Percentiles rank a stretch among this genome's conserved stretches.
Evolutionary conservation across 768 basidiomycete species (phyloP).

Genomic region (Suillus paluster): DNA sequence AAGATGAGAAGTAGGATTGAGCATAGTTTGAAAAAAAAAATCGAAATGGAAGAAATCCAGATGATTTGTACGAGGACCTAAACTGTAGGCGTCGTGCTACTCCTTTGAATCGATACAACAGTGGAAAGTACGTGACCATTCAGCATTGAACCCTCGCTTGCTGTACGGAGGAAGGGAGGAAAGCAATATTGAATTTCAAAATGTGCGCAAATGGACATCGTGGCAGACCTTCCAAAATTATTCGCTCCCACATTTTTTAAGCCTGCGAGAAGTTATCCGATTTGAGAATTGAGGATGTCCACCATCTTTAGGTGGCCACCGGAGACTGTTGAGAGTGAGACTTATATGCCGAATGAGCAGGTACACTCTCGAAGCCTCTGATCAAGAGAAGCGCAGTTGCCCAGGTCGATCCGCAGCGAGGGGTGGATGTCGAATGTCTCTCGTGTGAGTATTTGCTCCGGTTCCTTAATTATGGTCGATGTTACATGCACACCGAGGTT

Average conservation of each 20-base stretch:
- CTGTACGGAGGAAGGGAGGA: not conserved
- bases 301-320: not conserved
- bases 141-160: not conserved
- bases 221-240: not conserved
- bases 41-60: not conserved
- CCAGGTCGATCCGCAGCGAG: too few relatives aligned
- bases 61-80: not conserved
- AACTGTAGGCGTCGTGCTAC: not conserved
- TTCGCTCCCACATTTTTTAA: not conserved
- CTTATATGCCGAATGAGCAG: not conserved
- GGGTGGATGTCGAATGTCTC: not conserved
- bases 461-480: not conserved
- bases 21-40: not conserved
- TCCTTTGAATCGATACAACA: not conserved
- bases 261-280: not conserved
- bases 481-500: not conserved
- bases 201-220: not conserved
- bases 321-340: not conserved
- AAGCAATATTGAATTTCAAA: not conserved
- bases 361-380: not conserved
- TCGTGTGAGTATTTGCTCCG: not conserved
- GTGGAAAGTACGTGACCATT: not conserved
- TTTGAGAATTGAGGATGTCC: not conserved
- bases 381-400: not conserved
- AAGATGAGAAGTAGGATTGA: not conserved